These are phyloP conservation scores for Rhododendron ovatum DNA, from an alignment of 148 eudicot species.

Conservation along the genomic window DNA sequence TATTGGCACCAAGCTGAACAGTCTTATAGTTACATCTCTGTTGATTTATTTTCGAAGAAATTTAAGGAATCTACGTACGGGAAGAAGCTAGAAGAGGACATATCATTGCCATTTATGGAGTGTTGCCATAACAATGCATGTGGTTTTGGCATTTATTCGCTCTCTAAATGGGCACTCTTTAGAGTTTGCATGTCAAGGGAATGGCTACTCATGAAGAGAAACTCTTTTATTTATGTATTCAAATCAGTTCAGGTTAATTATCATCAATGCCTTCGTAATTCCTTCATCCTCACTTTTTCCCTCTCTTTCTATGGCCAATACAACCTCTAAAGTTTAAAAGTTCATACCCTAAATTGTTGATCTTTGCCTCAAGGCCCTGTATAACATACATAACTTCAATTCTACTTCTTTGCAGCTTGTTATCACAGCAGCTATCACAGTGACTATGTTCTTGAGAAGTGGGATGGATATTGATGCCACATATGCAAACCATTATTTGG, in stretches of 20 bases:
- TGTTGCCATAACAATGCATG: slow-evolving; percentile 41
- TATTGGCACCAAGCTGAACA: slow-evolving; percentile 44
- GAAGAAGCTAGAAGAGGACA: slow-evolving; percentile 38
- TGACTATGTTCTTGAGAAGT: slow-evolving; percentile 62
- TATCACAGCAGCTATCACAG: slow-evolving; percentile 38
- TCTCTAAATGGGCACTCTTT: slow-evolving; percentile 61
- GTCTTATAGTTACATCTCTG: slow-evolving; percentile 41
- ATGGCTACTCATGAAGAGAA: slow-evolving; percentile 64
- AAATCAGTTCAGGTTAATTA: slow-evolving; percentile 53
- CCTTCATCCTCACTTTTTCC: background rate
- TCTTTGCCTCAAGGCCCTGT: background rate
- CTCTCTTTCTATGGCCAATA: background rate
- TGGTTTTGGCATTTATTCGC: slow-evolving; percentile 35
- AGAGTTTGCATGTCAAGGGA: slow-evolving; percentile 74
- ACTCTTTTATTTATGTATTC: slow-evolving; percentile 62
- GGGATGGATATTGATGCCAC: slow-evolving; percentile 44
- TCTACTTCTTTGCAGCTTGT: slow-evolving; percentile 44
- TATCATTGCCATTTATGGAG: slow-evolving; percentile 41
- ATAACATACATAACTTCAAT: background rate
- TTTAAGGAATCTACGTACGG: slow-evolving; percentile 47
- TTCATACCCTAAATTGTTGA: background rate
- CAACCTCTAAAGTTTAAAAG: background rate
- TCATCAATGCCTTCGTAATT: background rate
- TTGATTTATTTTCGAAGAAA: slow-evolving; percentile 38
- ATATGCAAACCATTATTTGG: slow-evolving; percentile 61